Conservation (phyloP, 495 filamentous ascomycete species). For the Podospora bellae-mahoneyi region DNA sequence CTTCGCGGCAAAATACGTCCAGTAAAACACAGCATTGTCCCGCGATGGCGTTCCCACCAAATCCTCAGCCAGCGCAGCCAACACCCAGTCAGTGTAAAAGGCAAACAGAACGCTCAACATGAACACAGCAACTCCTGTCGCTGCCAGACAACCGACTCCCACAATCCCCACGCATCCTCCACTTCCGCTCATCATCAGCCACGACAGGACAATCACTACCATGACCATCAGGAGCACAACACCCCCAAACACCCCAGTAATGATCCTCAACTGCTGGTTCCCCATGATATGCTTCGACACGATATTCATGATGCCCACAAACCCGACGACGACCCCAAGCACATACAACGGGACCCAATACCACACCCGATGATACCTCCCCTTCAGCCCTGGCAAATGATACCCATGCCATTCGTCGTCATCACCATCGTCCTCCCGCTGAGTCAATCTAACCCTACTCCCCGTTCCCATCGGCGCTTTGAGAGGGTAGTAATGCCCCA, state of each 20-base stretch:
- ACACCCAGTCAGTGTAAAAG: slow-evolving; percentile 34
- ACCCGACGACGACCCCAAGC: slow-evolving; percentile 20
- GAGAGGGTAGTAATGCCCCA: not conserved
- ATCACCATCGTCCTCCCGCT: not conserved
- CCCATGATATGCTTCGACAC: slow-evolving; percentile 15
- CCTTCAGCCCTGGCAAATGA: slow-evolving; percentile 4
- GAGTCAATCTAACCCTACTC: not conserved
- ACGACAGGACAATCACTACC: slow-evolving; percentile 9
- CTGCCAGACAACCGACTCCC: slow-evolving; percentile 5
- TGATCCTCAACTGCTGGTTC: slow-evolving; percentile 18
- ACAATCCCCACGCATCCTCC: not conserved
- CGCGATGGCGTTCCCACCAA: slow-evolving; percentile 24
- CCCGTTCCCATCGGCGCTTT: not conserved
- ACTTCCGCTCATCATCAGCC: slow-evolving; percentile 6
- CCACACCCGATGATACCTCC: slow-evolving; percentile 14
- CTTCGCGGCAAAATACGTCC: slow-evolving; percentile 36
- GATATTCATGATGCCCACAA: slow-evolving; percentile 24
- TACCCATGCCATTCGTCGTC: slow-evolving; percentile 1
- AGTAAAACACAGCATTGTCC: slow-evolving; percentile 35
- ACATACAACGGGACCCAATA: slow-evolving; percentile 18
- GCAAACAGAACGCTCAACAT: slow-evolving; percentile 25
- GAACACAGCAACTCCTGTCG: slow-evolving; percentile 13
- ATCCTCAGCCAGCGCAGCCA: slow-evolving; percentile 30
- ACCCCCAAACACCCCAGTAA: slow-evolving; percentile 25
- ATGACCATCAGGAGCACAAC: slow-evolving; percentile 17